phyloP scores from a whole-genome alignment of 352 stramenopile species.

The Plasmopara halstedii region DNA sequence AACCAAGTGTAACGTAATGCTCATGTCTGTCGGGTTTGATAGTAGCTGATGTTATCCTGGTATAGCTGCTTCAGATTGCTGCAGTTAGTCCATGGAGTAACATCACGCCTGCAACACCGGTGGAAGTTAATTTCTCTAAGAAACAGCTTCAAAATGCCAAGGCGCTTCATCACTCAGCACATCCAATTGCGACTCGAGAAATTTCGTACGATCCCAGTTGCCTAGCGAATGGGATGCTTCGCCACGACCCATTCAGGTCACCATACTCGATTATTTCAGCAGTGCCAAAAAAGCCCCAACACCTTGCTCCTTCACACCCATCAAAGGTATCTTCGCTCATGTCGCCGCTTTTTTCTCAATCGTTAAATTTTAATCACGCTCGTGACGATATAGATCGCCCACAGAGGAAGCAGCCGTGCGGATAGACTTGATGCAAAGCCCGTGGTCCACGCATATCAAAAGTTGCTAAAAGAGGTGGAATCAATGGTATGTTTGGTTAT shows the following conservation, averaged over 20 bases:
- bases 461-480: constrained; percentile 39
- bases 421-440: constrained; percentile 28
- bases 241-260: not conserved
- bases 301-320: constrained; percentile 5
- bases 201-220: constrained; percentile 16
- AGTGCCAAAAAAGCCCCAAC: not conserved
- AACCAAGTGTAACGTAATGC: not conserved
- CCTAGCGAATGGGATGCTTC: constrained; percentile 13
- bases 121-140: constrained; percentile 6
- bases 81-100: constrained; percentile 18
- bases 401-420: constrained; percentile 7
- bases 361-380: not conserved
- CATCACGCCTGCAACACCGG: constrained; percentile 12
- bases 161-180: constrained; percentile 1
- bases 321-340: constrained; percentile 7
- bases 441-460: constrained; percentile 39
- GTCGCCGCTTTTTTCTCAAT: too few relatives aligned
- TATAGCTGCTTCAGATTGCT: constrained; percentile 7
- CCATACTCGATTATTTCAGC: constrained; percentile 5
- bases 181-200: constrained; percentile 7
- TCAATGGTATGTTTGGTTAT: constrained; percentile 33
- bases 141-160: constrained; percentile 7
- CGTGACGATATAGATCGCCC: constrained; percentile 10
- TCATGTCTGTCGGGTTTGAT: not conserved
- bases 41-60: not conserved